Evolutionary conservation across 2,329 filamentous ascomycete species (phyloP).

Genomic region (Cercospora brassicicola): DNA sequence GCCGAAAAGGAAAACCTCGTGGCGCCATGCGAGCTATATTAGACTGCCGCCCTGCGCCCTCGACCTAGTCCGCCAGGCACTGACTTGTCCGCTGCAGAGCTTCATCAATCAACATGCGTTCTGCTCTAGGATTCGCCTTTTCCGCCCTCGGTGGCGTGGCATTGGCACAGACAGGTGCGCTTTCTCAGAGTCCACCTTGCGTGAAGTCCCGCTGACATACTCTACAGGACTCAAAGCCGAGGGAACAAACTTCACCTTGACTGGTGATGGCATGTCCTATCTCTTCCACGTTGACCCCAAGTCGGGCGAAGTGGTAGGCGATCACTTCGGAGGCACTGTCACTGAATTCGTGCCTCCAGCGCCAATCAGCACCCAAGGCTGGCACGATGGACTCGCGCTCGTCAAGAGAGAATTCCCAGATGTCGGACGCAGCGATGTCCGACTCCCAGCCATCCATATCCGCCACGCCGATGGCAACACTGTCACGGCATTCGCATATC

Average conservation of each 20-base stretch:
- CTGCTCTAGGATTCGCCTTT: background rate
- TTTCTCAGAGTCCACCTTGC: no score
- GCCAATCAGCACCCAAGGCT: constrained; percentile 49
- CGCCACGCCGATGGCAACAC: constrained; percentile 60
- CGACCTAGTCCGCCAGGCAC: background rate
- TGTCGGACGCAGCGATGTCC: constrained; percentile 63
- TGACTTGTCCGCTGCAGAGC: background rate
- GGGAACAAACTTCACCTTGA: constrained; percentile 58
- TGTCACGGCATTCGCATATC: constrained; percentile 59
- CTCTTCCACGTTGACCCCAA: constrained; percentile 61
- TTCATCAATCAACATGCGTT: background rate
- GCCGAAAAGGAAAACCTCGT: background rate
- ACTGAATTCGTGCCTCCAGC: constrained; percentile 54
- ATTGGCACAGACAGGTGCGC: constrained; percentile 10
- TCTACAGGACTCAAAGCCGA: constrained; percentile 54
- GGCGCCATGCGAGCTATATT: background rate
- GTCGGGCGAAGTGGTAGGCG: constrained; percentile 58
- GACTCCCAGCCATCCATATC: constrained; percentile 62
- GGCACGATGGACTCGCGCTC: constrained; percentile 54
- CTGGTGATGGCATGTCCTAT: constrained; percentile 59
- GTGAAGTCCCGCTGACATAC: no score
- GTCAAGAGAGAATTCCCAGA: constrained; percentile 64
- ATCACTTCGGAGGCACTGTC: constrained; percentile 61
- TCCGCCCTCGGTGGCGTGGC: constrained; percentile 1
- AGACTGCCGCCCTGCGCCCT: background rate